These are phyloP conservation scores for Odontarrhena argentea DNA, from an alignment of 345 rosid genomes.

Conservation along the genomic window DNA sequence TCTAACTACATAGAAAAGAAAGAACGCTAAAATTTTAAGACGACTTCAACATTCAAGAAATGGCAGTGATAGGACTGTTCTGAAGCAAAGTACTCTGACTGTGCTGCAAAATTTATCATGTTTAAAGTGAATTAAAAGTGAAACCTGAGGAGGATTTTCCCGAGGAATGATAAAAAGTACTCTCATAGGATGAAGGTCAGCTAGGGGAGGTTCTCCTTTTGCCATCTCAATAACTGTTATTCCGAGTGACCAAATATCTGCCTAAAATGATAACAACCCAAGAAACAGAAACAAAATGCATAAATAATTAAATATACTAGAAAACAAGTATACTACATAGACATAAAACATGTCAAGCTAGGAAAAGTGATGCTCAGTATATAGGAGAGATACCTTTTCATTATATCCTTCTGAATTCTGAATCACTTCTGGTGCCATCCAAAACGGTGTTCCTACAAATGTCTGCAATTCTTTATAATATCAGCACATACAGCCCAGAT, in stretches of 20 bases:
- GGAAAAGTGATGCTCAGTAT: constrained; percentile 5
- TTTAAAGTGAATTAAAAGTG: constrained; percentile 31
- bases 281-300: constrained; percentile 19
- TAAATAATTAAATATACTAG: constrained; percentile 3
- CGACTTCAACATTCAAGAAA: constrained; percentile 21
- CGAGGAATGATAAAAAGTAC: constrained; percentile 98
- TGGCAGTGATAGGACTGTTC: not conserved
- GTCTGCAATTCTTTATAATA: constrained; percentile 65
- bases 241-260: constrained; percentile 98
- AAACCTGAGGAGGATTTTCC: constrained; percentile 98
- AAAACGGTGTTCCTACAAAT: constrained; percentile 98
- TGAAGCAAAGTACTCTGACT: constrained; percentile 5
- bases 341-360: constrained; percentile 28
- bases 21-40: constrained; percentile 15
- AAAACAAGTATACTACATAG: constrained; percentile 21
- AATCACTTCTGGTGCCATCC: constrained; percentile 99
- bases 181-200: constrained; percentile 99
- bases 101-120: constrained; percentile 27
- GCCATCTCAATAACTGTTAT: constrained; percentile 99
- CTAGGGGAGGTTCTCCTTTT: constrained; percentile 98
- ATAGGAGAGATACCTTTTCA: constrained; percentile 65
- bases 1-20: constrained; percentile 69
- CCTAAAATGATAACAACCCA: constrained; percentile 55
- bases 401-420: constrained; percentile 96
- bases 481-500: constrained; percentile 45